phyloP scores from a whole-genome alignment of 805 yeast genomes.

The Metschnikowia lachancei region DNA sequence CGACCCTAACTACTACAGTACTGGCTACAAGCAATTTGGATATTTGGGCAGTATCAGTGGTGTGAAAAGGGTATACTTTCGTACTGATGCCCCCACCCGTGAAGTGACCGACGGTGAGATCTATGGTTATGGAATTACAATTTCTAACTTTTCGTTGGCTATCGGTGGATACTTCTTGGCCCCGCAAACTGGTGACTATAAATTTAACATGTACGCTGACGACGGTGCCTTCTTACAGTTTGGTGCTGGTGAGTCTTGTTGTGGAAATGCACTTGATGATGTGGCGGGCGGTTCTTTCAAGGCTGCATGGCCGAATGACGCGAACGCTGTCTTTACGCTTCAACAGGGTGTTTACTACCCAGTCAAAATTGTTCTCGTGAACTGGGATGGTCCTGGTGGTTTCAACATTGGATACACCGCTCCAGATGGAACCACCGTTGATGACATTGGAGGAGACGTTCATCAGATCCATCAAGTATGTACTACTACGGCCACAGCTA shows the following conservation, averaged over 20 bases:
- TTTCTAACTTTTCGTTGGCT: conserved; percentile 9
- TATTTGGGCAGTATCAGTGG: no score
- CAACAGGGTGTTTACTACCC: conserved; percentile 11
- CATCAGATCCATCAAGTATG: not conserved
- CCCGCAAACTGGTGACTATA: conserved; percentile 5
- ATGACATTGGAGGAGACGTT: conserved; percentile 5
- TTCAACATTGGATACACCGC: conserved; percentile 3
- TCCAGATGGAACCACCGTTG: not conserved
- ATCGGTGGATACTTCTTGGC: conserved; percentile 12
- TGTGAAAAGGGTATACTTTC: no score
- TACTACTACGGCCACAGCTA: conserved; percentile 2
- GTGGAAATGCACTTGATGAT: conserved; percentile 7
- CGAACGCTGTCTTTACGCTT: conserved; percentile 1
- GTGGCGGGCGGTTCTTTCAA: conserved; percentile 6
- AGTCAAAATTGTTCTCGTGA: conserved; percentile 6
- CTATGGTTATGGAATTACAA: not conserved
- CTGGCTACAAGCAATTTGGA: no score
- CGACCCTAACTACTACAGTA: conserved; percentile 5
- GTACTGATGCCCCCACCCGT: no score
- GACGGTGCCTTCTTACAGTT: conserved; percentile 10
- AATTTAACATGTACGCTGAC: conserved; percentile 7
- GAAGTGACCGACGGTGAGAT: no score
- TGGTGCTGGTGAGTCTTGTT: conserved; percentile 8
- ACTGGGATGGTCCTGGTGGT: conserved; percentile 6
- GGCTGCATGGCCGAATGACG: conserved; percentile 3